These are phyloP conservation scores for Heliamphora exappendiculata DNA, from an alignment of 148 eudicot species.

Conservation along the genomic window DNA sequence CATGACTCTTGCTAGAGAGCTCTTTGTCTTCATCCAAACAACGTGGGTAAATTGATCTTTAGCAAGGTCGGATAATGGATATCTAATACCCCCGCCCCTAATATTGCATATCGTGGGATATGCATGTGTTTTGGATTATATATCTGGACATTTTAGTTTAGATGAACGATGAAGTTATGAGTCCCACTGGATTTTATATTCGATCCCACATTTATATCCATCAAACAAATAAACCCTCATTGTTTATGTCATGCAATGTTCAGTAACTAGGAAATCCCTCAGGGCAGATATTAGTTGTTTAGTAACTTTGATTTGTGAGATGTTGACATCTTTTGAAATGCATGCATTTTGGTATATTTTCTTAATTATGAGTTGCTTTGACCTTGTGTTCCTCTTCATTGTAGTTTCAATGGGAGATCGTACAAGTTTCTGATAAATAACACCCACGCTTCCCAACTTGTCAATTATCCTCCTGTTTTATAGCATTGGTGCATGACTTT, in stretches of 20 bases:
- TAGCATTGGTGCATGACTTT: background rate
- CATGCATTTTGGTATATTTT: background rate
- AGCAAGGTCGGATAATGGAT: too few species aligned
- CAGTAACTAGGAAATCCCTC: background rate
- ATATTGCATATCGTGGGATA: too few species aligned
- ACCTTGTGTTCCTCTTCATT: background rate
- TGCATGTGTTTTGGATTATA: too few species aligned
- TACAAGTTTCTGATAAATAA: conserved; percentile 2
- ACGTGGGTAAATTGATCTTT: too few species aligned
- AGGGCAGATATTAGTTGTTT: too few species aligned
- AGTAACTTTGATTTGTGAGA: background rate
- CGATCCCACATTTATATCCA: too few species aligned
- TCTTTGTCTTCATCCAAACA: too few species aligned
- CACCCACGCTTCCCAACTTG: background rate
- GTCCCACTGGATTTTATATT: too few species aligned
- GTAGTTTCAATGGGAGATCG: background rate
- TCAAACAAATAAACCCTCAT: background rate
- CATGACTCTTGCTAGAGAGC: too few species aligned
- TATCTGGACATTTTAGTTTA: too few species aligned
- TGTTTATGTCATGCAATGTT: background rate
- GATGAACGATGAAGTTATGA: too few species aligned
- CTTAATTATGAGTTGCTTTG: background rate
- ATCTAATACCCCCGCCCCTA: too few species aligned
- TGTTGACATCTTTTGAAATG: background rate
- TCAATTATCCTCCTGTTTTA: background rate